These are phyloP conservation scores for Esteya vermicola DNA, from an alignment of 2,329 filamentous ascomycete genomes.

Conservation along the genomic window DNA sequence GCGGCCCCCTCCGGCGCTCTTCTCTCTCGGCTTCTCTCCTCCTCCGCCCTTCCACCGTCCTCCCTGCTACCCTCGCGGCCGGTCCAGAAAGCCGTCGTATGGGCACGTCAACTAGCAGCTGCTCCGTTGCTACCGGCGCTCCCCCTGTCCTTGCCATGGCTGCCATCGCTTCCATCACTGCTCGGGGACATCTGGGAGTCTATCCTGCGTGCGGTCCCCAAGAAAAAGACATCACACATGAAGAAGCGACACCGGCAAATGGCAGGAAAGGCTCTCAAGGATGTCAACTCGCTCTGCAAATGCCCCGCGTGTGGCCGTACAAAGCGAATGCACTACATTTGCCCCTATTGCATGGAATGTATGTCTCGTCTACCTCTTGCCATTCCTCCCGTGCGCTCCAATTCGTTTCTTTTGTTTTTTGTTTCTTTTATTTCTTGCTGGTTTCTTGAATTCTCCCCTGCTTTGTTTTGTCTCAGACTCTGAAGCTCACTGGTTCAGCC, in stretches of 20 bases:
- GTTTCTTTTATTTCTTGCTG: not conserved
- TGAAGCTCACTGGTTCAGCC: constrained; percentile 22
- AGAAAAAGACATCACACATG: constrained; percentile 97
- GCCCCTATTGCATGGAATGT: constrained; percentile 51
- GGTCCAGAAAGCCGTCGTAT: constrained; percentile 23
- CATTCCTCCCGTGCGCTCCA: too few species aligned
- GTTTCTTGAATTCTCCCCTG: too few species aligned
- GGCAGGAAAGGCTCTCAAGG: constrained; percentile 89
- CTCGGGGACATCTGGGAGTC: constrained; percentile 84
- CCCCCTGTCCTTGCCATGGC: constrained; percentile 43
- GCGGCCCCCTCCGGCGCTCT: constrained; percentile 3
- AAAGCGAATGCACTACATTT: constrained; percentile 82
- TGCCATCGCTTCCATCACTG: constrained; percentile 41
- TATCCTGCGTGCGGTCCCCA: constrained; percentile 81
- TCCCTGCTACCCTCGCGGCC: constrained; percentile 4
- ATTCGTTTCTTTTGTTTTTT: not conserved
- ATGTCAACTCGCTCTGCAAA: constrained; percentile 73
- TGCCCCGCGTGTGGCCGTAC: constrained; percentile 79
- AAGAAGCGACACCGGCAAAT: constrained; percentile 89
- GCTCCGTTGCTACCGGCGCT: constrained; percentile 25
- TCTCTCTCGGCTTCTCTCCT: constrained; percentile 4
- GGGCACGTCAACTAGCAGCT: constrained; percentile 26
- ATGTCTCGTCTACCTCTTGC: too few species aligned
- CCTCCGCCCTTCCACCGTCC: not conserved
- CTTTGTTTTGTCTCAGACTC: too few species aligned